A percentile compares a stretch with the other conserved stretches of the same genome.
Conservation (phyloP, 495 filamentous ascomycete genomes). For the Cercophora samala region DNA sequence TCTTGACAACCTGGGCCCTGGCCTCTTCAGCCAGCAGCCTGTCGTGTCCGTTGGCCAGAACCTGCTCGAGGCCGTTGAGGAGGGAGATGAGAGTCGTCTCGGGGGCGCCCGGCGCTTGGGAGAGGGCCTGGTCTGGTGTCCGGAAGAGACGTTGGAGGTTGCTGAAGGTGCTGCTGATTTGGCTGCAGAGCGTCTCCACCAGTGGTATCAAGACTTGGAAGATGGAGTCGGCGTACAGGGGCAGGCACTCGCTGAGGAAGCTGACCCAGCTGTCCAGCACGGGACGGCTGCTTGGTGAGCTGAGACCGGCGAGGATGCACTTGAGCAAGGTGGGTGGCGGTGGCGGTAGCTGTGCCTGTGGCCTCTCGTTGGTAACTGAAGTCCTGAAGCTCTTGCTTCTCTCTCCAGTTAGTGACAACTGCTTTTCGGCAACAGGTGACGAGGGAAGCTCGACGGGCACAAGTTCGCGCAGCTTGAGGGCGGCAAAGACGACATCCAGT, state of each 20-base stretch:
- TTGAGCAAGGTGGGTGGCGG: conserved; percentile 76
- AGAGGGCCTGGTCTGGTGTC: conserved; percentile 32
- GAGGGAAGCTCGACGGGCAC: conserved; percentile 41
- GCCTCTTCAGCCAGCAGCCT: conserved; percentile 72
- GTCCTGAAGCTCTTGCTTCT: conserved; percentile 23
- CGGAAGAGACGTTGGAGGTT: conserved; percentile 58
- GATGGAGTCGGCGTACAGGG: conserved; percentile 73
- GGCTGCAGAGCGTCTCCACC: conserved; percentile 79
- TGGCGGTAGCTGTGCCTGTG: conserved; percentile 36
- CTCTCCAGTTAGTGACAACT: conserved; percentile 17
- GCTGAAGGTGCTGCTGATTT: conserved; percentile 67
- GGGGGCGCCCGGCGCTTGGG: conserved; percentile 41
- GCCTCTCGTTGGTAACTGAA: conserved; percentile 30
- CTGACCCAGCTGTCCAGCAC: conserved; percentile 88
- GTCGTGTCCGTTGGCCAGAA: conserved; percentile 84
- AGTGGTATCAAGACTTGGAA: conserved; percentile 89
- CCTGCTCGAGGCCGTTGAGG: conserved; percentile 84
- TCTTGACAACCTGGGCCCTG: conserved; percentile 63
- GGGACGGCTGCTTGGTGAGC: conserved; percentile 66
- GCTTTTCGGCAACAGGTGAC: conserved; percentile 30
- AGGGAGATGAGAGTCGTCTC: conserved; percentile 72
- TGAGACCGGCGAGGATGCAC: conserved; percentile 78
- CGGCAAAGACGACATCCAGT: conserved; percentile 69
- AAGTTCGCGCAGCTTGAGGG: conserved; percentile 63
- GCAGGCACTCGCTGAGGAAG: conserved; percentile 80